Base-by-base conservation (phyloP, 2,329 filamentous ascomycete species). In the Xylaria hypoxylon region DNA sequence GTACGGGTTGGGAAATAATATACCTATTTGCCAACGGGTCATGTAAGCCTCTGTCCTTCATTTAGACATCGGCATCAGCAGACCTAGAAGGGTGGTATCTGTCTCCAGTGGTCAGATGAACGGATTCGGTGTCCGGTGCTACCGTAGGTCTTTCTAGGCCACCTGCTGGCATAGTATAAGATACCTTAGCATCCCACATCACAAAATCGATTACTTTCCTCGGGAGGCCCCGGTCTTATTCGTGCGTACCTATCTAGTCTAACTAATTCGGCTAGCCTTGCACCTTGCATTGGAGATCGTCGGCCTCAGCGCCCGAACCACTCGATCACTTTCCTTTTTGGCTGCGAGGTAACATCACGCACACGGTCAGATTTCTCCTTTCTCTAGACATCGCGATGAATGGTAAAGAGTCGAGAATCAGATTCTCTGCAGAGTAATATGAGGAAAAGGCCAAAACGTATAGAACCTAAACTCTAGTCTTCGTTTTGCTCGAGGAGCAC, bases 281-380 rank as follows among this genome's bases (percentile, higher is more conserved):
- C 48, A 40, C 28, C 15, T 28, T 38, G 5, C 40, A 24, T 42
- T 42, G 13, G 24, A 22, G 22, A 64, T 59, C 61, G 55, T 53
- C 28, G 31, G 28, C 59, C 35, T 59, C 59, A 33, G 51, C 42
- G 24, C 52, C 4, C 17, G 13, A 55, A 6, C 22, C 7, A 45
- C 17, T 33, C 31, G 24, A 51, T n/a, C 17, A 7, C n/a, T 45
- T 65, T 19, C 31, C 1, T 50, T 42, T 65, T 38, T 28, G 19
- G 58, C 19, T 40, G n/a, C 22, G 35, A 52, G 19, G 53, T 63
- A 59, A 63, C 53, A 66, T 63, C 59, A 59, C 35, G 56, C 22
- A 42, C 31, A 38, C 45, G 4, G 26, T 15, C 38, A 8, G 17
- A 19, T 22, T 26, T 19, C 45, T 24, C 15, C 15, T 33, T 5